Conservation (phyloP, 495 filamentous ascomycete genomes). For the Letharia columbiana region DNA sequence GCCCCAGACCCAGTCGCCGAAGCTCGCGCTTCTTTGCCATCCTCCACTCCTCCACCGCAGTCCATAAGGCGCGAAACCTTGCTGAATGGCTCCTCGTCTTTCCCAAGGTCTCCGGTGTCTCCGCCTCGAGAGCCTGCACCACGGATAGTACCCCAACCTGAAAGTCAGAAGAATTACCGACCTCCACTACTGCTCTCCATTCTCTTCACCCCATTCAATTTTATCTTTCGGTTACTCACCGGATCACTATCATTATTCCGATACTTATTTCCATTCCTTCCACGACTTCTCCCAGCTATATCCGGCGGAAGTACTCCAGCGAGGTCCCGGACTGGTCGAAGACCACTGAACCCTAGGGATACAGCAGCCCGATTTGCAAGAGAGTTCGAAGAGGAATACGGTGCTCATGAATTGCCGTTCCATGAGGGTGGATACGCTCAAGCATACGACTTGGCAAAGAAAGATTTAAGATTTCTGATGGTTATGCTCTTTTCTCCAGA, state of each 20-base stretch:
- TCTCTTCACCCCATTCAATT: constrained; percentile 71
- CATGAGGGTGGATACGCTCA: constrained; percentile 83
- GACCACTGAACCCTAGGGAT: constrained; percentile 70
- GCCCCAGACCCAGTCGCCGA: constrained; percentile 72
- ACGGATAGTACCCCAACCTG: constrained; percentile 67
- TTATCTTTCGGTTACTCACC: constrained; percentile 61
- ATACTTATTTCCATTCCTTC: constrained; percentile 72
- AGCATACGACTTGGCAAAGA: constrained; percentile 78
- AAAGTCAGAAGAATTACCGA: constrained; percentile 51
- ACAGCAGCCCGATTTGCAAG: constrained; percentile 80
- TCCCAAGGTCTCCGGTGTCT: constrained; percentile 30
- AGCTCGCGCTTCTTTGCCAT: constrained; percentile 53
- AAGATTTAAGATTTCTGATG: constrained; percentile 80
- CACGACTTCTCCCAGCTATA: constrained; percentile 50
- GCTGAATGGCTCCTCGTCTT: constrained; percentile 45
- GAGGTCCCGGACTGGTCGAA: constrained; percentile 56
- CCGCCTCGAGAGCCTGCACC: constrained; percentile 57
- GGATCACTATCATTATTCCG: constrained; percentile 57
- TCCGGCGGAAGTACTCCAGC: constrained; percentile 36
- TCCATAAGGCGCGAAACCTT: constrained; percentile 61
- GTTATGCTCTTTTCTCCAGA: constrained; percentile 82
- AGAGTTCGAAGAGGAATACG: constrained; percentile 92
- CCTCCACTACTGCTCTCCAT: constrained; percentile 67
- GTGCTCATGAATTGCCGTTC: constrained; percentile 57
- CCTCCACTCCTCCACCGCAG: constrained; percentile 44